These are phyloP conservation scores for Nakazawaea ernobii DNA, from an alignment of 805 yeast genomes.

Conservation along the genomic window DNA sequence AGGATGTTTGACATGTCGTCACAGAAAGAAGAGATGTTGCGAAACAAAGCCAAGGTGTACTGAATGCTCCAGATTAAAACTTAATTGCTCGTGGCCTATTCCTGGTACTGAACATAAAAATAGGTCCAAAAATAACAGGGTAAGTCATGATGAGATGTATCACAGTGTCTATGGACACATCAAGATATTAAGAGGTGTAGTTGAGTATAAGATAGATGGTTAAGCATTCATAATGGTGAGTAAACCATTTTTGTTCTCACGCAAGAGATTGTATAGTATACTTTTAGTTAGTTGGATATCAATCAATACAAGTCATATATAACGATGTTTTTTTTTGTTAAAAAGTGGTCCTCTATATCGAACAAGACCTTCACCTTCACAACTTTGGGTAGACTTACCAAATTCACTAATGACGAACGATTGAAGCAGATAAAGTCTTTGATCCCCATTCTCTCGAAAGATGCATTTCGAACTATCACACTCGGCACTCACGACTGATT, in stretches of 20 bases:
- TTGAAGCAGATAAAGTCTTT: too few species aligned
- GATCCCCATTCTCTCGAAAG: too few species aligned
- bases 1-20: conserved; percentile 78
- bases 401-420: too few species aligned
- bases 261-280: not conserved
- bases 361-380: too few species aligned
- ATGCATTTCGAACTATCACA: too few species aligned
- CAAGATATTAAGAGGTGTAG: conserved; percentile 58
- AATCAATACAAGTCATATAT: too few species aligned
- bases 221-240: not conserved
- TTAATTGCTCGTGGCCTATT: conserved; percentile 67
- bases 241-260: not conserved
- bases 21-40: conserved; percentile 73
- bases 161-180: conserved; percentile 54
- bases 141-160: conserved; percentile 45
- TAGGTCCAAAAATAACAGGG: conserved; percentile 43
- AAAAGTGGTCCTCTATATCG: too few species aligned
- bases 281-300: not conserved
- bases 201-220: conserved; percentile 27
- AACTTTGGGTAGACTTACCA: too few species aligned
- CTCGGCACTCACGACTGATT: too few species aligned
- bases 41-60: conserved; percentile 62
- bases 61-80: conserved; percentile 60
- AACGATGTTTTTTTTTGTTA: too few species aligned
- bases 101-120: conserved; percentile 64